These are phyloP conservation scores for Kalaharituber pfeilii DNA, from an alignment of 2,329 filamentous ascomycete genomes.

Conservation along the genomic window DNA sequence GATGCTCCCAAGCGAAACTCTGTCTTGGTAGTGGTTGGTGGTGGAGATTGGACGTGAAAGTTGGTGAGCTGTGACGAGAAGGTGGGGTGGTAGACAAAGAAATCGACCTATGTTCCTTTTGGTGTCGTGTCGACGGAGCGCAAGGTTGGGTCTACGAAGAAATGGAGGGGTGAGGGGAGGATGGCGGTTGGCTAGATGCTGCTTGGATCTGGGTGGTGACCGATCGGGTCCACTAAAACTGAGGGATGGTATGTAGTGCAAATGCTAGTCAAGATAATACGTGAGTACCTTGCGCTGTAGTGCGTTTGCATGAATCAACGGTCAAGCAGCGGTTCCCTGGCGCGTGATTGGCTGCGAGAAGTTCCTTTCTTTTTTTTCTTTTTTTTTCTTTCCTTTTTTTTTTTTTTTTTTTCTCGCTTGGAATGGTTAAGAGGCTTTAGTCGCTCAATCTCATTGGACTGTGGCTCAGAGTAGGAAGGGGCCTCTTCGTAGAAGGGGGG, in stretches of 20 bases:
- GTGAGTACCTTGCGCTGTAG: background rate
- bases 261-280: background rate
- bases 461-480: background rate
- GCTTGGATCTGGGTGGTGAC: background rate
- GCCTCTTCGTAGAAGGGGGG: background rate
- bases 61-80: background rate
- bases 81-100: conserved; percentile 5
- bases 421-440: background rate
- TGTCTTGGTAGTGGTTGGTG: conserved; percentile 7
- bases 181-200: background rate
- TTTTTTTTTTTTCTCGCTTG: background rate
- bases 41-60: background rate
- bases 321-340: background rate
- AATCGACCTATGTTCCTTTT: conserved; percentile 4
- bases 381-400: background rate
- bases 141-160: background rate
- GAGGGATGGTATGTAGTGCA: too few species aligned
- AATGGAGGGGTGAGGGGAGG: background rate
- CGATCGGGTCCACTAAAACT: background rate
- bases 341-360: background rate
- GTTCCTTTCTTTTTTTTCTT: background rate
- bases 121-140: conserved; percentile 1
- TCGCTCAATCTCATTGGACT: background rate
- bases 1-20: conserved; percentile 6
- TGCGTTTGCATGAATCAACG: conserved; percentile 2